Conservation (phyloP, 2,329 filamentous ascomycete species). For the Pseudogymnoascus sp. region DNA sequence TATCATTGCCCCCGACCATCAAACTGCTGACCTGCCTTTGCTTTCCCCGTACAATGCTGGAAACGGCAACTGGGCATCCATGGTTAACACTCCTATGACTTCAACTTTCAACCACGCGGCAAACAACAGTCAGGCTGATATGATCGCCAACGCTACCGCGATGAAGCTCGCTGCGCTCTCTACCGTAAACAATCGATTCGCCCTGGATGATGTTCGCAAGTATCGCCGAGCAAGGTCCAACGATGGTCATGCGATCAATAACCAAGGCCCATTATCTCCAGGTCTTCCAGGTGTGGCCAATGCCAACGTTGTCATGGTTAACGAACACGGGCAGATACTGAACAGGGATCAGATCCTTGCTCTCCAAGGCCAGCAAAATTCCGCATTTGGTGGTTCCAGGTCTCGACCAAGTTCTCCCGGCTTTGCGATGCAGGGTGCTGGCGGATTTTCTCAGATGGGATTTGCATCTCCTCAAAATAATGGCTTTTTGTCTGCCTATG, state of each 20-base stretch:
- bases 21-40: conserved; percentile 65
- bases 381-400: conserved; percentile 82
- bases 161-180: conserved; percentile 98
- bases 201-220: conserved; percentile 92
- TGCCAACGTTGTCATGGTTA: conserved; percentile 85
- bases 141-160: conserved; percentile 96
- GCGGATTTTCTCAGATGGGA: conserved; percentile 54
- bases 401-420: conserved; percentile 74
- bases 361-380: conserved; percentile 59
- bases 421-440: conserved; percentile 63
- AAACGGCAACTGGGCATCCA: conserved; percentile 94
- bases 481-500: conserved; percentile 85
- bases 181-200: conserved; percentile 96
- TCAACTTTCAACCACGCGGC: conserved; percentile 64
- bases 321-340: conserved; percentile 83
- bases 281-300: conserved; percentile 60
- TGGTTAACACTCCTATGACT: conserved; percentile 96
- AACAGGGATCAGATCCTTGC: conserved; percentile 79
- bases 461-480: conserved; percentile 91
- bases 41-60: conserved; percentile 75
- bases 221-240: conserved; percentile 87
- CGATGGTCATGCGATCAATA: conserved; percentile 58
- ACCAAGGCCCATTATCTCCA: conserved; percentile 58
- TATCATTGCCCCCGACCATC: conserved; percentile 64
- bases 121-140: conserved; percentile 68